Conservation (phyloP, 345 rosid genomes). For the Salix dunnii region DNA sequence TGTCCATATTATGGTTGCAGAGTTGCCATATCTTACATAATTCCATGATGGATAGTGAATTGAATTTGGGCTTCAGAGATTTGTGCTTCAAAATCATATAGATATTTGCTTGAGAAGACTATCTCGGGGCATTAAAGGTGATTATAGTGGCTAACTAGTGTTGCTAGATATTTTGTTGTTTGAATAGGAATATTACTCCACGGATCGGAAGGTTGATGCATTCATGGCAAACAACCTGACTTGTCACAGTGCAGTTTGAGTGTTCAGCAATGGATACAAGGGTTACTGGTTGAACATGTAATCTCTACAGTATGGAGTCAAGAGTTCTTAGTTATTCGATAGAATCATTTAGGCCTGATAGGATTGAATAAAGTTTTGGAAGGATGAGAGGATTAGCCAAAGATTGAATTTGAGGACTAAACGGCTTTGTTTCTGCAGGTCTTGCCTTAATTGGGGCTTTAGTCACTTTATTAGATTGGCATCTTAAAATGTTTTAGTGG, state of each 20-base stretch:
- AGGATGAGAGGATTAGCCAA: not conserved
- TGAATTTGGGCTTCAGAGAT: not conserved
- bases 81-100: no score
- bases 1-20: not conserved
- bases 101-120: no score
- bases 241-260: not conserved
- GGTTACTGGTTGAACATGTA: not conserved
- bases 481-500: not conserved
- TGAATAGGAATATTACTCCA: not conserved
- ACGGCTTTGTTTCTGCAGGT: not conserved
- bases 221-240: not conserved
- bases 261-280: not conserved
- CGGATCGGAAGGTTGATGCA: not conserved
- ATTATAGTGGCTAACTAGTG: no score
- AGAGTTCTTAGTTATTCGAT: not conserved
- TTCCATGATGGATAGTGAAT: not conserved
- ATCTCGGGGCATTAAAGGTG: no score
- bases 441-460: not conserved
- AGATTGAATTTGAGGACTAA: no score
- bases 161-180: no score
- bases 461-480: not conserved
- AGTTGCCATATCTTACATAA: not conserved
- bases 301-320: not conserved
- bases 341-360: not conserved
- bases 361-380: not conserved